These are phyloP conservation scores for Diaporthe caulivora DNA, from an alignment of 2,329 filamentous ascomycete genomes.

Conservation along the genomic window DNA sequence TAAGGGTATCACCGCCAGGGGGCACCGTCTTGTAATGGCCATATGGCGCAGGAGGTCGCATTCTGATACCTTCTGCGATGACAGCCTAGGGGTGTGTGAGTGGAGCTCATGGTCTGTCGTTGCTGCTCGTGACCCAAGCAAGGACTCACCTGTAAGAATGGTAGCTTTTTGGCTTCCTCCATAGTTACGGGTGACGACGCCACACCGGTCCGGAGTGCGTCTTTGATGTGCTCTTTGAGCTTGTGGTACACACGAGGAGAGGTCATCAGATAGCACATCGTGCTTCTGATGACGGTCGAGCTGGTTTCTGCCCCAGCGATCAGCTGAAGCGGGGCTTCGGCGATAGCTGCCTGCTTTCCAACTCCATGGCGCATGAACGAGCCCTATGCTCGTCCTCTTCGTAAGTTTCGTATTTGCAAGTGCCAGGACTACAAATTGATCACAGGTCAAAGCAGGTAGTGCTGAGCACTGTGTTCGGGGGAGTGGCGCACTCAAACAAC, in stretches of 20 bases:
- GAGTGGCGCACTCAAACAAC: background rate
- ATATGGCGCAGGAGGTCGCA: slow-evolving; percentile 48
- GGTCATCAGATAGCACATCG: slow-evolving; percentile 42
- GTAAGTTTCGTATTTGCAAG: background rate
- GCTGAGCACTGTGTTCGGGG: too few relatives aligned
- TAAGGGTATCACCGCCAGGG: slow-evolving; percentile 13
- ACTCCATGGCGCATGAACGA: slow-evolving; percentile 61
- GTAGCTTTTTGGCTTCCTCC: slow-evolving; percentile 44
- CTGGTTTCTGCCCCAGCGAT: slow-evolving; percentile 65
- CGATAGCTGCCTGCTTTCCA: slow-evolving; percentile 55
- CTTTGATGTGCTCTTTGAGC: slow-evolving; percentile 40
- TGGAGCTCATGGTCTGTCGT: too few relatives aligned
- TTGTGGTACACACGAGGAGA: slow-evolving; percentile 34
- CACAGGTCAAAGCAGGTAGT: too few relatives aligned
- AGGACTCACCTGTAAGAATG: slow-evolving; percentile 45
- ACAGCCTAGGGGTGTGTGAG: slow-evolving; percentile 37
- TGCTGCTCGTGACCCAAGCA: background rate
- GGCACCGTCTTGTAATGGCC: slow-evolving; percentile 39
- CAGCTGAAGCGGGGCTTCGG: slow-evolving; percentile 46
- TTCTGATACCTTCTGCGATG: slow-evolving; percentile 54
- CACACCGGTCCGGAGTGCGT: slow-evolving; percentile 3
- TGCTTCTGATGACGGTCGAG: slow-evolving; percentile 60
- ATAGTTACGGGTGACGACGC: slow-evolving; percentile 39
- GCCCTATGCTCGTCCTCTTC: slow-evolving; percentile 39
- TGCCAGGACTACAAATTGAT: background rate